Conservation (phyloP, 495 filamentous ascomycete species). For the Penicillium pulvis region DNA sequence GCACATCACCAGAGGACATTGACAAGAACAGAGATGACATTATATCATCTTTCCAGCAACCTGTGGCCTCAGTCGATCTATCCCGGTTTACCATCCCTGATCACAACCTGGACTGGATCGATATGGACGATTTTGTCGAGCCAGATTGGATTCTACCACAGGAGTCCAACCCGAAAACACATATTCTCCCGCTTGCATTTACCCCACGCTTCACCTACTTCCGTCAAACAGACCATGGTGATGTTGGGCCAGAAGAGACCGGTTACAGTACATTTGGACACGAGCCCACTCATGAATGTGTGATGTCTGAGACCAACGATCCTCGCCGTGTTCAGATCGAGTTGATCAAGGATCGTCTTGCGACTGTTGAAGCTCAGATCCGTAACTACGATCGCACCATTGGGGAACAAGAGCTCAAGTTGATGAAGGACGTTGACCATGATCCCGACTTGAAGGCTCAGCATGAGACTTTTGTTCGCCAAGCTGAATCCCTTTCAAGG, state of each 20-base stretch:
- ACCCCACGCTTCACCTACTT: conserved; percentile 96
- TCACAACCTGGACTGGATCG: conserved; percentile 91
- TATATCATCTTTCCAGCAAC: conserved; percentile 58
- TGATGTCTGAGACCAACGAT: conserved; percentile 93
- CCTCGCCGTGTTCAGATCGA: conserved; percentile 86
- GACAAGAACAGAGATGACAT: conserved; percentile 60
- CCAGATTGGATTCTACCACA: conserved; percentile 93
- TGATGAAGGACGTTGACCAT: conserved; percentile 56
- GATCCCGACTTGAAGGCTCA: conserved; percentile 57
- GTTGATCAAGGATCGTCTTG: conserved; percentile 77
- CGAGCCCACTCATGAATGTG: conserved; percentile 89
- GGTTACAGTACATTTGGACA: conserved; percentile 84
- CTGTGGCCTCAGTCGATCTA: conserved; percentile 62
- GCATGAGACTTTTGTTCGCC: conserved; percentile 68
- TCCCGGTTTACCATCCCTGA: conserved; percentile 93
- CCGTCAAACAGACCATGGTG: conserved; percentile 89
- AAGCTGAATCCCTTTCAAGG: conserved; percentile 67
- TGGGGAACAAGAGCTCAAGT: conserved; percentile 64
- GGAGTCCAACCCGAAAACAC: conserved; percentile 87
- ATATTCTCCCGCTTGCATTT: conserved; percentile 88
- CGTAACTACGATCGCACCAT: conserved; percentile 66
- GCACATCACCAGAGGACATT: conserved; percentile 72
- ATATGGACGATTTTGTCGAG: conserved; percentile 99
- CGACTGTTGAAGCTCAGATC: conserved; percentile 76
- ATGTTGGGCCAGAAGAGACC: conserved; percentile 66